Base-by-base conservation (phyloP, 139 green algal genomes). In the Pycnococcus provasolii region DNA sequence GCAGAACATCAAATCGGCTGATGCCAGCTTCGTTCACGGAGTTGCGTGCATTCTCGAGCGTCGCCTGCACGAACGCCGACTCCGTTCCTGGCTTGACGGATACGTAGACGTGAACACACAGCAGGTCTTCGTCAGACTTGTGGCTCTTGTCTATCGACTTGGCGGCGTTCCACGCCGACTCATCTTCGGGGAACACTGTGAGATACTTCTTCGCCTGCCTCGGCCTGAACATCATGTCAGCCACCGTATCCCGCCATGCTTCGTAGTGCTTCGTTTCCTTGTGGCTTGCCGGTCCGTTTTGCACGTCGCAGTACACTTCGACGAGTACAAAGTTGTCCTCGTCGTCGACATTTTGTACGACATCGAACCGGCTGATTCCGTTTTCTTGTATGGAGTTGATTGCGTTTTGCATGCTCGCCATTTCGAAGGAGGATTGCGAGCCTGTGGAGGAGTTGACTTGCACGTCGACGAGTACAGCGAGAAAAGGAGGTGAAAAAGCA, bases 291-390 rank as follows among this genome's bases (percentile, higher is more conserved):
- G 64, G 48, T 11, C 46, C 64, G 41, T 61, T 53, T 37, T 65
- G 15, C 43, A 37, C 4, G 46, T 11, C 40, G 26, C 46, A 15
- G 63, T 70, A 62, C 7, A 61, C 26, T 40, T 62, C 50, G 7
- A 70, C 53, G 42, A 72, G 65, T n/a, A 53, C 65, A 37, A 72
- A 72, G 7, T 72, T 62, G 64, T 15, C 37, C 8, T 45, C n/a
- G 62, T 68, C 62, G n/a, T 60, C 41, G 6, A 26, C 43, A 11
- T 60, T 15, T 46, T 68, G 62, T 13, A 68, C 9, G 6, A 68
- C 4, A 40, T 68, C 62, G 62, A 68, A 68, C 45, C 62, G 62
- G 11, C 45, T 15, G 45, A 68, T 39, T 3, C 62, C 62, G 4
- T 13, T 15, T 46, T 68, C 62, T 11, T 58, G 9, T 9, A 55